A percentile compares a stretch with the other conserved stretches of the same genome.
Evolutionary conservation across 2,329 filamentous ascomycete genomes (phyloP).

Genomic region (Penicillium psychrosexuale): DNA sequence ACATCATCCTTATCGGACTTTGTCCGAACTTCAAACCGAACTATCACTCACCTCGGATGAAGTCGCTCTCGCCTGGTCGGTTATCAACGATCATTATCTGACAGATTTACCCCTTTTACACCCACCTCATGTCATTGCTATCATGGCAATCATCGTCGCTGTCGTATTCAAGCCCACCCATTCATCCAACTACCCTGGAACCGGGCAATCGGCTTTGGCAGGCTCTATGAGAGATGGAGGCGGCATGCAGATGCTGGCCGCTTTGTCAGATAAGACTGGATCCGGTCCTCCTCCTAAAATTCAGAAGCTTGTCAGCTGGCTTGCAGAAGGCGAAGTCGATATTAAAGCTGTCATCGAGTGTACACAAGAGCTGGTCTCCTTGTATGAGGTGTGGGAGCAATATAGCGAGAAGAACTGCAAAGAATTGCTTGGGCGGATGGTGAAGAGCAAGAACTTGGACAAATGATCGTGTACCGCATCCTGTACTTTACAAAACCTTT

Average conservation of each 20-base stretch:
- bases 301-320: slow-evolving; percentile 70
- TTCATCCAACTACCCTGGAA: slow-evolving; percentile 28
- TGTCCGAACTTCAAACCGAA: slow-evolving; percentile 67
- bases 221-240: slow-evolving; percentile 38
- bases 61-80: slow-evolving; percentile 69
- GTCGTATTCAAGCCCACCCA: slow-evolving; percentile 73
- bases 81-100: slow-evolving; percentile 90
- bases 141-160: slow-evolving; percentile 78
- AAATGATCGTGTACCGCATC: slow-evolving; percentile 40
- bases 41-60: slow-evolving; percentile 76
- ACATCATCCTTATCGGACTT: slow-evolving; percentile 83
- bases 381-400: slow-evolving; percentile 74
- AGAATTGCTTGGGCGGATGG: slow-evolving; percentile 60
- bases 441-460: slow-evolving; percentile 58
- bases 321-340: slow-evolving; percentile 81
- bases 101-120: slow-evolving; percentile 86
- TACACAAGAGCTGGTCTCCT: slow-evolving; percentile 84
- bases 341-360: slow-evolving; percentile 82
- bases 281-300: slow-evolving; percentile 42
- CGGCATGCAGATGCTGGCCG: slow-evolving; percentile 33
- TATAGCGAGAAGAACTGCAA: slow-evolving; percentile 64
- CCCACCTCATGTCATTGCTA: slow-evolving; percentile 81
- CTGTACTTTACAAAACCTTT: background rate
- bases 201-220: slow-evolving; percentile 33
- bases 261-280: slow-evolving; percentile 33